Conservation (phyloP, 805 yeast genomes). For the Candida schatavii region DNA sequence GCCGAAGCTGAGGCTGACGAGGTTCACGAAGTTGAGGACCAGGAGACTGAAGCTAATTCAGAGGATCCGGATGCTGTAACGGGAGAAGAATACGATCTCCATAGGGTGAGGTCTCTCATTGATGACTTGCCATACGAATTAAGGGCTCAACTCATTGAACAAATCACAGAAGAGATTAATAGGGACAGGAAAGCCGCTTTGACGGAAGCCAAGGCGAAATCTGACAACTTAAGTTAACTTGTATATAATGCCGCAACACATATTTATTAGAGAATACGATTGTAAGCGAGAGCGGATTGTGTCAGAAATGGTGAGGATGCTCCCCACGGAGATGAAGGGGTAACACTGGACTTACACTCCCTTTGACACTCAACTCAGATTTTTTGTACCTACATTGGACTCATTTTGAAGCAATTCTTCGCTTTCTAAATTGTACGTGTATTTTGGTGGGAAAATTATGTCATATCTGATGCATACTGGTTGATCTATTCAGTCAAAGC, state of each 20-base stretch:
- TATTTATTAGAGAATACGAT: constrained; percentile 4
- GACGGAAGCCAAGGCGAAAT: not conserved
- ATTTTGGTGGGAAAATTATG: too few relatives aligned
- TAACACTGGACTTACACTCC: too few relatives aligned
- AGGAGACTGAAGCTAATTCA: constrained; percentile 13
- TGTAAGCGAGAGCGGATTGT: too few relatives aligned
- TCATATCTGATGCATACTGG: not conserved
- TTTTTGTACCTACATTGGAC: too few relatives aligned
- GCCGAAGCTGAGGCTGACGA: constrained; percentile 24
- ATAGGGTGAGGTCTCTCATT: constrained; percentile 25
- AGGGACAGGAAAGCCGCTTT: constrained; percentile 3
- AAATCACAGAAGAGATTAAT: constrained; percentile 18
- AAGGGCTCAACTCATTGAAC: constrained; percentile 26
- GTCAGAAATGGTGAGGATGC: too few relatives aligned
- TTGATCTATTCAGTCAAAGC: constrained; percentile 28
- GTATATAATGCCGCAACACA: constrained; percentile 1
- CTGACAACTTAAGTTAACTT: constrained; percentile 4
- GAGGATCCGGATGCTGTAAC: constrained; percentile 15
- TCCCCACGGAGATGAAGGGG: too few relatives aligned
- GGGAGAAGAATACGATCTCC: constrained; percentile 12
- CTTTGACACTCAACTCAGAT: too few relatives aligned
- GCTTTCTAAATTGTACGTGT: not conserved
- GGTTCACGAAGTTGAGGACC: constrained; percentile 23
- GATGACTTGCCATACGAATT: constrained; percentile 36
- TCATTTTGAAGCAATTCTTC: too few relatives aligned